Percentiles rank a stretch among this genome's conserved stretches.
phyloP scores from a whole-genome alignment of 495 filamentous ascomycete species.

The Niebla homalea region DNA sequence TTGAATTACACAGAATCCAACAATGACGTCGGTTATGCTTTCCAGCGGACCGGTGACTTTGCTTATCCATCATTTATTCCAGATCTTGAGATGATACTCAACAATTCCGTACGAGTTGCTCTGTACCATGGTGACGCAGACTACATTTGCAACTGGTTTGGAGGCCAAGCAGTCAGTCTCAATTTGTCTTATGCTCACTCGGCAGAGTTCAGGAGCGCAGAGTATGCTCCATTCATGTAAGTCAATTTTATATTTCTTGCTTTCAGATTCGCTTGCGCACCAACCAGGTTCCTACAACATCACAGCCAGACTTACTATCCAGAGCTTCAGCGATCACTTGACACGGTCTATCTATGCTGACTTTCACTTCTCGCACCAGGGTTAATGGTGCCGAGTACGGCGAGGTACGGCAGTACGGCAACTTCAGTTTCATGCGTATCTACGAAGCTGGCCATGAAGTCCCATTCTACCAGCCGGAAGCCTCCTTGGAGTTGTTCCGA shows the following conservation, averaged over 20 bases:
- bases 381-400: constrained; percentile 29
- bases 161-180: constrained; percentile 47
- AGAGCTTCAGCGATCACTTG: too few species aligned
- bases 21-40: constrained; percentile 27
- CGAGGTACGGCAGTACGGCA: constrained; percentile 30
- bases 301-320: too few species aligned
- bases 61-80: constrained; percentile 30
- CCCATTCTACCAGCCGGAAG: constrained; percentile 29
- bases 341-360: too few species aligned
- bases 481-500: constrained; percentile 25
- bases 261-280: too few species aligned
- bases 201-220: constrained; percentile 37
- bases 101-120: constrained; percentile 29
- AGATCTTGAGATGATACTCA: constrained; percentile 34
- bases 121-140: constrained; percentile 36
- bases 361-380: too few species aligned
- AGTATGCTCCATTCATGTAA: constrained; percentile 32
- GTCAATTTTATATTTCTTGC: too few species aligned
- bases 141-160: constrained; percentile 34
- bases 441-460: constrained; percentile 28
- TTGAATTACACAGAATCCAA: constrained; percentile 34
- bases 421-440: constrained; percentile 30
- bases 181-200: constrained; percentile 33
- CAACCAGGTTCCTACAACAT: too few species aligned
- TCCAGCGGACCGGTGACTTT: constrained; percentile 36